Conservation (phyloP, 257 asterid species). For the Knoxia roxburghii region DNA sequence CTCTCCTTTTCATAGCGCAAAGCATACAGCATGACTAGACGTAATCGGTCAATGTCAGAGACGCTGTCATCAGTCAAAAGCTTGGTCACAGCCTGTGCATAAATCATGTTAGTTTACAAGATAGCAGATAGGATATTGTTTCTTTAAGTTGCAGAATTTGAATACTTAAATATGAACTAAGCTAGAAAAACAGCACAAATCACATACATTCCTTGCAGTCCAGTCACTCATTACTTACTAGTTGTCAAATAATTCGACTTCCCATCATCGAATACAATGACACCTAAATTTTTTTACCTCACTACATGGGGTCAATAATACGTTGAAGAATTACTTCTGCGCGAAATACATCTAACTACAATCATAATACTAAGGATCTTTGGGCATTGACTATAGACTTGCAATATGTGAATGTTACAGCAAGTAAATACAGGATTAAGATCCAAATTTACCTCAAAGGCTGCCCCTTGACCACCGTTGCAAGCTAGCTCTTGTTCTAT, state of each 20-base stretch:
- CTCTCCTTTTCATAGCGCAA: constrained; percentile 96
- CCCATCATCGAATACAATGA: too few species aligned
- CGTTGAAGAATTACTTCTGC: not conserved
- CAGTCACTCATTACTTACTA: not conserved
- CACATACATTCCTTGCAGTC: not conserved
- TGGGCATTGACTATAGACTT: not conserved
- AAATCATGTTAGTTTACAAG: constrained; percentile 1
- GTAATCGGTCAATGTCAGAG: constrained; percentile 87
- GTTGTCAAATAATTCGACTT: not conserved
- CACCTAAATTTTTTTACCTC: too few species aligned
- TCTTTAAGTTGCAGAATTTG: not conserved
- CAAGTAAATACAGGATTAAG: constrained; percentile 3
- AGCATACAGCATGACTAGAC: constrained; percentile 92
- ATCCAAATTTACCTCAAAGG: constrained; percentile 68
- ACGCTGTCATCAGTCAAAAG: constrained; percentile 65
- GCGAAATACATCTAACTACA: not conserved
- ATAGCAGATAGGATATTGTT: not conserved
- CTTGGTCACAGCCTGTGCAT: constrained; percentile 82
- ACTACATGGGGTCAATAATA: too few species aligned
- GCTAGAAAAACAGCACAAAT: not conserved
- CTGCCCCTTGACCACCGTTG: constrained; percentile 99
- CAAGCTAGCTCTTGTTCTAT: constrained; percentile 97
- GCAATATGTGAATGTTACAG: not conserved
- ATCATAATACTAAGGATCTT: not conserved
- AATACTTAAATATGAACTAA: not conserved